These are phyloP conservation scores for Steccherinum ochraceum DNA, from an alignment of 768 basidiomycete species.

Conservation along the genomic window DNA sequence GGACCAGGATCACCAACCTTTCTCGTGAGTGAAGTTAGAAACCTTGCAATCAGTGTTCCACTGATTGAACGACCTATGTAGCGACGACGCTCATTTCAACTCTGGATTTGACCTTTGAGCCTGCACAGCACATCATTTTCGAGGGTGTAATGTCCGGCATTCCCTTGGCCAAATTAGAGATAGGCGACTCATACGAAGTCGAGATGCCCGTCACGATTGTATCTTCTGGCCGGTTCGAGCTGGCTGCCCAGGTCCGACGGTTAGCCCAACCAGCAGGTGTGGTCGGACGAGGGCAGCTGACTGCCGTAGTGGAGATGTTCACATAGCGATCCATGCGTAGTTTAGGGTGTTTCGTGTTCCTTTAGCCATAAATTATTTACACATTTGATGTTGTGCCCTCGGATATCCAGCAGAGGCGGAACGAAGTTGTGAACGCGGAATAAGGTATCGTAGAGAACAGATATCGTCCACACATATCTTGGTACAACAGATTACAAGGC, in stretches of 20 bases:
- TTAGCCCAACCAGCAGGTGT: conserved; percentile 12
- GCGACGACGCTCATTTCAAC: conserved; percentile 47
- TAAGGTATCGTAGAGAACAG: background rate
- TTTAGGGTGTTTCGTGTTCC: no score
- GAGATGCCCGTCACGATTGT: conserved; percentile 68
- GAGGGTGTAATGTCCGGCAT: conserved; percentile 64
- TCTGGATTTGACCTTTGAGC: conserved; percentile 48
- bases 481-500: conserved; percentile 5
- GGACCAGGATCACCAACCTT: conserved; percentile 53
- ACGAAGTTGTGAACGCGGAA: no score
- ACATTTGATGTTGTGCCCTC: no score
- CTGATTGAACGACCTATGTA: conserved; percentile 20
- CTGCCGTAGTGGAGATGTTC: background rate
- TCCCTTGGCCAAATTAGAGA: conserved; percentile 54
- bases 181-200: conserved; percentile 44
- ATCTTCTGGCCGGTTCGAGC: conserved; percentile 56
- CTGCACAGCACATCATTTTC: conserved; percentile 58
- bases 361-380: no score
- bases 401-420: no score
- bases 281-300: conserved; percentile 34
- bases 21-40: conserved; percentile 44
- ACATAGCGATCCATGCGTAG: background rate
- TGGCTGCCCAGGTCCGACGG: conserved; percentile 31
- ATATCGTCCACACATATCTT: background rate
- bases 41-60: background rate